Percentiles rank a stretch among this genome's conserved stretches.
These are phyloP conservation scores for Pistacia integerrima DNA, from an alignment of 345 rosid species.

Conservation along the genomic window DNA sequence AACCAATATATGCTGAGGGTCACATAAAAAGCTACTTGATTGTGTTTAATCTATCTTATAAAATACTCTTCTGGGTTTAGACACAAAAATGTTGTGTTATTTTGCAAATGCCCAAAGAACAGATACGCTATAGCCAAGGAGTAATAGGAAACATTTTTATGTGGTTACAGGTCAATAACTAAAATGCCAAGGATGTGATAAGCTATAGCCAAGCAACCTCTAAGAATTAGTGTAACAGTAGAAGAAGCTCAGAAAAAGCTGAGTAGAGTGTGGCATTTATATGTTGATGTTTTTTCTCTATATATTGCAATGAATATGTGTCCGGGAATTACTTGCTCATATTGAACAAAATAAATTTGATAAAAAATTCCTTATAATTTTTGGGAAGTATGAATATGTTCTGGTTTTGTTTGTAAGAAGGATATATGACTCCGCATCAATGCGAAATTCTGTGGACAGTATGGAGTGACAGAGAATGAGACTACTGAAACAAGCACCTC, in stretches of 20 bases:
- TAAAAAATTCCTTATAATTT: constrained; percentile 23
- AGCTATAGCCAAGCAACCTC: not conserved
- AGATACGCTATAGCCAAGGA: not conserved
- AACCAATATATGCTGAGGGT: not conserved
- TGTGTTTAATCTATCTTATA: not conserved
- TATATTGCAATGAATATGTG: not conserved
- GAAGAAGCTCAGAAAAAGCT: constrained; percentile 9
- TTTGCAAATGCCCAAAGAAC: not conserved
- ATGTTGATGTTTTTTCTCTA: not conserved
- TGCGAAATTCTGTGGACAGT: constrained; percentile 67
- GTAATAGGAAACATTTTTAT: not conserved
- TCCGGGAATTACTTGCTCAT: constrained; percentile 3
- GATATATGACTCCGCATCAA: constrained; percentile 54
- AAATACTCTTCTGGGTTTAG: not conserved
- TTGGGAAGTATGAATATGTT: constrained; percentile 35
- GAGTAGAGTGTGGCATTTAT: not conserved
- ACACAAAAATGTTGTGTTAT: not conserved
- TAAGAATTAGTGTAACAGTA: not conserved
- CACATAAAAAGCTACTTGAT: not conserved
- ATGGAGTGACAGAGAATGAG: constrained; percentile 83
- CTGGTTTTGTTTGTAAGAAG: constrained; percentile 43
- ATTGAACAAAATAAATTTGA: constrained; percentile 12
- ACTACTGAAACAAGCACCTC: constrained; percentile 97
- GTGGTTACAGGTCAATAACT: not conserved
- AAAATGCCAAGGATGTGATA: not conserved